Evolutionary conservation across 768 basidiomycete genomes (phyloP).

Genomic region (Serendipita sp.): DNA sequence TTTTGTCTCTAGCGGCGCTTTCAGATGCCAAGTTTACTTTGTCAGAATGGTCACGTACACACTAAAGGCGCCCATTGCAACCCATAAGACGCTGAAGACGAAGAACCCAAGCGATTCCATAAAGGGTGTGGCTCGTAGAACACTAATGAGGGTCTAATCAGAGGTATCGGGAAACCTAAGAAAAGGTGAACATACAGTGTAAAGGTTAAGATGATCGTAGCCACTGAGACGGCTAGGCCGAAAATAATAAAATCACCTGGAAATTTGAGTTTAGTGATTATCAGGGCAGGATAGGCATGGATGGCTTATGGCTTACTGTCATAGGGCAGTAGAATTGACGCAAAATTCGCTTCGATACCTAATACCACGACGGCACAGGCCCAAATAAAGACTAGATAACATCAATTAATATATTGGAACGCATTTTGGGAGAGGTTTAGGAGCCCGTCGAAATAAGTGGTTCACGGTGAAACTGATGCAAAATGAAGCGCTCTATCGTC

Average conservation of each 20-base stretch:
- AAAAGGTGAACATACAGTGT: background rate
- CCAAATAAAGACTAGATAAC: background rate
- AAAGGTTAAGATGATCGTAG: background rate
- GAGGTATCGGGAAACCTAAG: background rate
- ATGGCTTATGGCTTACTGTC: background rate
- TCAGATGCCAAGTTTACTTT: background rate
- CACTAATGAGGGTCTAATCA: background rate
- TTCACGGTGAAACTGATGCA: too few species aligned
- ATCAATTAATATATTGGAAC: background rate
- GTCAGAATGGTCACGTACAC: background rate
- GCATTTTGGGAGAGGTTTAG: too few species aligned
- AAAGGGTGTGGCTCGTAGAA: background rate
- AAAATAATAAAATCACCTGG: conserved; percentile 5
- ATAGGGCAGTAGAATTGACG: background rate
- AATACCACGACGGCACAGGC: background rate
- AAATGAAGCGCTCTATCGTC: too few species aligned
- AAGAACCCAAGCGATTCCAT: background rate
- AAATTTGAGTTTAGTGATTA: background rate
- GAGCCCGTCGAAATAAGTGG: too few species aligned
- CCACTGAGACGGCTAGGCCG: background rate
- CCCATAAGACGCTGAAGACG: background rate
- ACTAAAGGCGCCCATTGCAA: background rate
- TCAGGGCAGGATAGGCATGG: background rate
- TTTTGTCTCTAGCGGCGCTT: background rate
- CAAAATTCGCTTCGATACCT: background rate